Evolutionary conservation across 106 monocot genomes (phyloP), one percentile per base, ranked within the genome.

Genomic region (Alisma plantagoaquatica): DNA sequence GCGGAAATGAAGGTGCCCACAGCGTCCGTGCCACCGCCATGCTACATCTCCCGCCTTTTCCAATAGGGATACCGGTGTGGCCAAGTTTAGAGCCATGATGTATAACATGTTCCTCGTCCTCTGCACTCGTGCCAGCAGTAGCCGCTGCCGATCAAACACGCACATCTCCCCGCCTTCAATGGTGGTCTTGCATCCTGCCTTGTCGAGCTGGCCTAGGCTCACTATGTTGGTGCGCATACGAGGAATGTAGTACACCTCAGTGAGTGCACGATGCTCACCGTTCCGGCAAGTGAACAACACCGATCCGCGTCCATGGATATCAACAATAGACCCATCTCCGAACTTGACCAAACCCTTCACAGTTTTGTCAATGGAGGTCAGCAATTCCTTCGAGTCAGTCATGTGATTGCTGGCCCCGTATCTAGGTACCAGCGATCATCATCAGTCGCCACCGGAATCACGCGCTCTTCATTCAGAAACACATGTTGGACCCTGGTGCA

Each of bases 171-270:
- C 35, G n/a, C 32, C 54, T 18, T 28, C 2, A 31, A 54, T 54
- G 25, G 28, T 25, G 9, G 28, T 17, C 30, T 54, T 54, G 30
- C 29, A 29, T 12, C 54, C 54, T 1, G 9, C 19, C 16, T 54
- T 17, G 10, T 17, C 29, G 18, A 54, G 54, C 28, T 54, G 54
- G 5, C 54, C 29, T 2, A 54, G 6, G 28, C 54, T 54, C 1
- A 54, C 19, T 8, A 54, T 28, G 29, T 54, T 54, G 9, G 28
- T 27, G 54, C 25, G 10, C 6, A 54, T 12, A 2, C 29, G 26
- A 18, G 30, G 54, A 31, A 54, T 54, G 16, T 3, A 54, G 54
- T 54, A 54, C 9, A 54, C 54, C 26, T 28, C 54, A 12, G 26
- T 29, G 29, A 54, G 54, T 4, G 29, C 17, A 12, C 54, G 29